Percentiles rank a stretch among this genome's conserved stretches.
Evolutionary conservation across 1,139 yeast species (phyloP).

Genomic region (Nakaseomyces sp.): DNA sequence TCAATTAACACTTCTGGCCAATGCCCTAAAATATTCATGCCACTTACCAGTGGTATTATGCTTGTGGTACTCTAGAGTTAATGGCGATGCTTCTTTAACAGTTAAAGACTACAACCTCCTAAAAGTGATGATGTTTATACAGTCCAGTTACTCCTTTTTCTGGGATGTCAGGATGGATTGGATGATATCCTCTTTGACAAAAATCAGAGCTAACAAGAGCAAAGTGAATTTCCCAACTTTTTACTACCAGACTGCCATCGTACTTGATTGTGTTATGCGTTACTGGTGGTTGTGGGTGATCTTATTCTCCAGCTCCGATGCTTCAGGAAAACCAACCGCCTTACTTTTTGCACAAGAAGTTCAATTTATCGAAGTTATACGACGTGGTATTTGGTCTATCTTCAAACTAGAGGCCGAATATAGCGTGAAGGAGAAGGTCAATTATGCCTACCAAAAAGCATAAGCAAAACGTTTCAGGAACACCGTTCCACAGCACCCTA

Average conservation of each 20-base stretch:
- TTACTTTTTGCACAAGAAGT: conserved; percentile 46
- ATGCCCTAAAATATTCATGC: conserved; percentile 65
- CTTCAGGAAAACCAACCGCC: conserved; percentile 1
- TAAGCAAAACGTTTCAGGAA: not conserved
- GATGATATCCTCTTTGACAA: conserved; percentile 54
- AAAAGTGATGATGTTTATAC: conserved; percentile 34
- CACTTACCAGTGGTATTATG: conserved; percentile 54
- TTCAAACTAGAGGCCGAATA: conserved; percentile 75
- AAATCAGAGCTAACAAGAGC: conserved; percentile 19
- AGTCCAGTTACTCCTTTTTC: conserved; percentile 66
- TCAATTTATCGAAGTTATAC: conserved; percentile 62
- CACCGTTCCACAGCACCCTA: too few species aligned
- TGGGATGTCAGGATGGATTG: conserved; percentile 93
- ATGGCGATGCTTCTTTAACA: conserved; percentile 10
- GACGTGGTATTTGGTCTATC: conserved; percentile 88
- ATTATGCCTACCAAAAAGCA: not conserved
- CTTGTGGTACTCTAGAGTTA: conserved; percentile 25
- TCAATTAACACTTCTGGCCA: conserved; percentile 51
- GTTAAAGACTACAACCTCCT: conserved; percentile 11
- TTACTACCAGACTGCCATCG: conserved; percentile 47
- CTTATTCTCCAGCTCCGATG: conserved; percentile 7
- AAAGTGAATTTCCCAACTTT: conserved; percentile 28
- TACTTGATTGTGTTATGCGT: conserved; percentile 53
- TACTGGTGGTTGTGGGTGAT: conserved; percentile 65
- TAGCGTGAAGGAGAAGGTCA: conserved; percentile 14